Percentiles rank a stretch among this genome's conserved stretches.
These are phyloP conservation scores for Irpex sp. DNA, from an alignment of 1,284 basidiomycete species.

Conservation along the genomic window DNA sequence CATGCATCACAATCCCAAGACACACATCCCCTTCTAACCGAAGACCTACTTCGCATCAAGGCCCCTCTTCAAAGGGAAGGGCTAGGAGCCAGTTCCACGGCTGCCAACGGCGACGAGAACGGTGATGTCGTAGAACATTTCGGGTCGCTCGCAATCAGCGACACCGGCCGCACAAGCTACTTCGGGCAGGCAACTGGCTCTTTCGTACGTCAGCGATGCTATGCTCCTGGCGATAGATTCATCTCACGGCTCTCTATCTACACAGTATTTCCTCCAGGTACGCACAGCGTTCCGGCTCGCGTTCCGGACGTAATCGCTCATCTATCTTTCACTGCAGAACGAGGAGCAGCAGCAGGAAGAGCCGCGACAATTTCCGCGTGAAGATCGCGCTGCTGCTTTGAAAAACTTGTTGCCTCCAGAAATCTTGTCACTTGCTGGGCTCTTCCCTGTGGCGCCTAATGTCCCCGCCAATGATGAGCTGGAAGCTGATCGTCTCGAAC, in stretches of 20 bases:
- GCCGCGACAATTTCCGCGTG: constrained; percentile 19
- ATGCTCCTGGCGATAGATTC: background rate
- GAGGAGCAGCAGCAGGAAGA: constrained; percentile 54
- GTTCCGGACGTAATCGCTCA: background rate
- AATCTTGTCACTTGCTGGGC: constrained; percentile 57
- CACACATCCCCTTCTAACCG: constrained; percentile 60
- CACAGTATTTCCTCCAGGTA: constrained; percentile 73
- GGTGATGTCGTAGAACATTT: constrained; percentile 76
- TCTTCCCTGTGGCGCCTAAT: constrained; percentile 59
- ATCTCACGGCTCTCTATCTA: constrained; percentile 4
- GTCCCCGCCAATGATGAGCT: constrained; percentile 36
- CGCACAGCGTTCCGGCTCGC: constrained; percentile 8
- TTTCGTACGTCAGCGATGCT: constrained; percentile 46
- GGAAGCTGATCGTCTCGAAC: constrained; percentile 36
- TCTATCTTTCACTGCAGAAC: constrained; percentile 38
- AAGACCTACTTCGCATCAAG: constrained; percentile 69
- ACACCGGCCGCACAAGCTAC: constrained; percentile 68
- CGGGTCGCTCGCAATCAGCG: constrained; percentile 66
- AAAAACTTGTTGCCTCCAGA: constrained; percentile 55
- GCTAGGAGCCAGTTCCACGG: constrained; percentile 19
- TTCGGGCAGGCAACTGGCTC: constrained; percentile 74
- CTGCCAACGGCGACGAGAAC: constrained; percentile 43
- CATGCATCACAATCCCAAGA: constrained; percentile 60
- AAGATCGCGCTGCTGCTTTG: constrained; percentile 45
- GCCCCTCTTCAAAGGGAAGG: constrained; percentile 66